Conservation (phyloP, 108 stramenopile species). For the Aureococcus anophagefferens region DNA sequence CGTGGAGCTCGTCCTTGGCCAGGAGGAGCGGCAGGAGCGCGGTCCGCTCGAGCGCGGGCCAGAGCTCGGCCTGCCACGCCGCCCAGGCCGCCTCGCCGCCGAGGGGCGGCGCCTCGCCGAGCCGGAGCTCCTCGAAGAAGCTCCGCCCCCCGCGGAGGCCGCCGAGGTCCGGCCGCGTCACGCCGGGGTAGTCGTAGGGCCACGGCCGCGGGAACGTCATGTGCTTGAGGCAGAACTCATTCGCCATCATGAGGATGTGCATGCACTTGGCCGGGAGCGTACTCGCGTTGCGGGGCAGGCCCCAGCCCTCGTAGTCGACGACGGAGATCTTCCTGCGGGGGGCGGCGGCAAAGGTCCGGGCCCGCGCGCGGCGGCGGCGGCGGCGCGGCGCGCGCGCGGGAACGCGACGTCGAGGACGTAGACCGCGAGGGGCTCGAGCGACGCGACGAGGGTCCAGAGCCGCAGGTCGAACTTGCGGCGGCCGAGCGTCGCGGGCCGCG, state of each 20-base stretch:
- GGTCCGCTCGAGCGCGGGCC: background rate
- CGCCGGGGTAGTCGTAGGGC: background rate
- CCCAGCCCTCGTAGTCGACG: background rate
- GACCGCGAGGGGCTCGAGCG: background rate
- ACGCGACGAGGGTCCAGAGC: background rate
- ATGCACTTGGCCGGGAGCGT: background rate
- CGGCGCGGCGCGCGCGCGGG: too few species aligned
- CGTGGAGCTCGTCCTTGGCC: background rate
- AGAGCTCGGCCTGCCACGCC: background rate
- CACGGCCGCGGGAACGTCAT: background rate
- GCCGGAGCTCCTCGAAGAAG: background rate
- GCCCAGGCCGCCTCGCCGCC: background rate
- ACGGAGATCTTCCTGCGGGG: background rate
- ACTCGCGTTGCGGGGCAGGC: background rate
- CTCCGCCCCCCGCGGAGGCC: background rate
- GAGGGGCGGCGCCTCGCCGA: background rate
- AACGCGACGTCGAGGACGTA: background rate
- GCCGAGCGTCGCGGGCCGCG: background rate
- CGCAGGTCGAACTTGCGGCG: background rate
- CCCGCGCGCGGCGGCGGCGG: too few species aligned
- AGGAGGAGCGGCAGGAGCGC: background rate
- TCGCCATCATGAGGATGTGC: background rate
- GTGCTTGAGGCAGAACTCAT: background rate
- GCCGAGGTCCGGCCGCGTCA: background rate
- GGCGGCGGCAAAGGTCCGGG: too few species aligned